These are phyloP conservation scores for Tephrocybe sp. DNA, from an alignment of 768 basidiomycete genomes.

Conservation along the genomic window DNA sequence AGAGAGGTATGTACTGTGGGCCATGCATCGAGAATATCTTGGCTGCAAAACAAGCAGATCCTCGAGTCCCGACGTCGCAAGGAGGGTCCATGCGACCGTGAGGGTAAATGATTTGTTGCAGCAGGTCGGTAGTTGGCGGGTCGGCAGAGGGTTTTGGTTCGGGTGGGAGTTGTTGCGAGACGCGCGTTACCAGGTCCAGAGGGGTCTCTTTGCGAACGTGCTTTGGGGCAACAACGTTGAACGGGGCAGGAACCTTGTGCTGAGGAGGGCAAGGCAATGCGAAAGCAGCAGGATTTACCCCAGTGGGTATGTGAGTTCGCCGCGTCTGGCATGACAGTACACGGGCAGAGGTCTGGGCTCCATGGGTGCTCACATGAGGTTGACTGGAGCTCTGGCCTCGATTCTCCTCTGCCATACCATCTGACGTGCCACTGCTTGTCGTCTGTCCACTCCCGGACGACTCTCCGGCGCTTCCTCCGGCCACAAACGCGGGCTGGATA, in stretches of 20 bases:
- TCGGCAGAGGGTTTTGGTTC: too few relatives aligned
- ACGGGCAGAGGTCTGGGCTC: background rate
- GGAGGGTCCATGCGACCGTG: background rate
- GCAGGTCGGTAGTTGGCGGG: too few relatives aligned
- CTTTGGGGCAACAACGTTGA: background rate
- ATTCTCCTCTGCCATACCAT: background rate
- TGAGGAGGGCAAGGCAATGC: background rate
- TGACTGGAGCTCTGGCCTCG: background rate
- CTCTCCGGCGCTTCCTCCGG: conserved; percentile 6
- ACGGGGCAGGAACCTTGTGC: background rate
- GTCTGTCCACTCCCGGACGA: background rate
- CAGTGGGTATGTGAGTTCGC: background rate
- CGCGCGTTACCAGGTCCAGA: background rate
- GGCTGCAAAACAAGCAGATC: too few relatives aligned
- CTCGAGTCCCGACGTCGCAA: background rate
- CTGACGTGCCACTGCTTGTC: background rate
- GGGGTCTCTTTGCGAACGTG: background rate
- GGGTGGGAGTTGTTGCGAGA: background rate
- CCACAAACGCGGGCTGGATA: background rate
- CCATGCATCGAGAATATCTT: too few relatives aligned
- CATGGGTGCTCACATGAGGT: background rate
- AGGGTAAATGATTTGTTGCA: too few relatives aligned
- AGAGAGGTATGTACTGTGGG: too few relatives aligned
- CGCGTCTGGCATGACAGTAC: background rate
- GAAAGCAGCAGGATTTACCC: conserved; percentile 4